Percentiles rank a stretch among this genome's conserved stretches.
Conservation (phyloP, 2,329 filamentous ascomycete species). For the Diplodia seriata region DNA sequence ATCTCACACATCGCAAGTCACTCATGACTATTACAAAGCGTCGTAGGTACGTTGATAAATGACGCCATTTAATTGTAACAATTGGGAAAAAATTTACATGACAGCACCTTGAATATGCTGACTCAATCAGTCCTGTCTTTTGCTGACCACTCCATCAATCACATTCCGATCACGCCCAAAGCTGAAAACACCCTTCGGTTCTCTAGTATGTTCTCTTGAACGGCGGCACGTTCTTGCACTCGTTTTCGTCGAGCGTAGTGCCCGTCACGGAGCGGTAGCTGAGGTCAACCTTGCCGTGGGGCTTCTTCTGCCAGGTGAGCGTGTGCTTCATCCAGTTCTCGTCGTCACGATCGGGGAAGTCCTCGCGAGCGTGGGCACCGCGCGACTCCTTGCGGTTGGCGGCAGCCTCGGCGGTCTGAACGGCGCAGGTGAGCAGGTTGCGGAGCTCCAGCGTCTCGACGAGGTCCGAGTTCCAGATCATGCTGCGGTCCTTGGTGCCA, state of each 20-base stretch:
- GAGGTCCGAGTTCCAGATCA: slow-evolving; percentile 99
- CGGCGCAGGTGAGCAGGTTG: slow-evolving; percentile 90
- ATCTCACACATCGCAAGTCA: background rate
- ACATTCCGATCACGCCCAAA: background rate
- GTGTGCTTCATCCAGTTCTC: slow-evolving; percentile 99
- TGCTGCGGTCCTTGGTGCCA: slow-evolving; percentile 96
- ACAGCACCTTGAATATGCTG: slow-evolving; percentile 10
- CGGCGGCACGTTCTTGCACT: slow-evolving; percentile 95
- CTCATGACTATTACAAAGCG: background rate
- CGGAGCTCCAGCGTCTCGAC: slow-evolving; percentile 95
- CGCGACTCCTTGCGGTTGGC: slow-evolving; percentile 96
- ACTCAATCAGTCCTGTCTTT: slow-evolving; percentile 11
- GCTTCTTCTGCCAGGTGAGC: slow-evolving; percentile 91
- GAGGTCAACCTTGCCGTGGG: slow-evolving; percentile 86
- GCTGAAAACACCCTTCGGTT: too few species aligned
- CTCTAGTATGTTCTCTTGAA: slow-evolving; percentile 93
- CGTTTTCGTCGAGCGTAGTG: slow-evolving; percentile 87
- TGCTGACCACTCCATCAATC: slow-evolving; percentile 2
- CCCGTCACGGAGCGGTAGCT: slow-evolving; percentile 83
- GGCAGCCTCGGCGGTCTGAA: slow-evolving; percentile 89
- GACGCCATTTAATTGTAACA: slow-evolving; percentile 14
- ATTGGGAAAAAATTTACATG: slow-evolving; percentile 21
- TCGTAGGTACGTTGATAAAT: background rate
- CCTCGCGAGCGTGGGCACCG: slow-evolving; percentile 95
- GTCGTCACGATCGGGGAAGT: slow-evolving; percentile 94